These are phyloP conservation scores for Xylariales sp. DNA, from an alignment of 2,329 filamentous ascomycete genomes.

Conservation along the genomic window DNA sequence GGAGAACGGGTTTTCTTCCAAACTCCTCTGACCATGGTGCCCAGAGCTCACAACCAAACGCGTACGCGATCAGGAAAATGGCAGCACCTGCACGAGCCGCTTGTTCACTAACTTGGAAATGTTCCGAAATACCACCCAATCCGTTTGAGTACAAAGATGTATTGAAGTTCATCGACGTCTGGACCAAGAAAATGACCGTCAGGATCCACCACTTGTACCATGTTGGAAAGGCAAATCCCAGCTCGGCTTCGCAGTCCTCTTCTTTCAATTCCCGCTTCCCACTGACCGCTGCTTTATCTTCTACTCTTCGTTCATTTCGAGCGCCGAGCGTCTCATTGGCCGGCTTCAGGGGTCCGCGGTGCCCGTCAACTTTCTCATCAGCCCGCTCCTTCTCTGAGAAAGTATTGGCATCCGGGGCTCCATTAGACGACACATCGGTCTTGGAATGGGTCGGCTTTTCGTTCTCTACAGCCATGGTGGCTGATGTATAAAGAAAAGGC, in stretches of 20 bases:
- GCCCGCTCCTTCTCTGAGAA: too few relatives aligned
- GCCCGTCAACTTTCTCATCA: too few relatives aligned
- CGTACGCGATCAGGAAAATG: slow-evolving; percentile 75
- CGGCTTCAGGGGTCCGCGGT: too few relatives aligned
- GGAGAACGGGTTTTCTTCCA: slow-evolving; percentile 70
- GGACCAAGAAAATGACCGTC: slow-evolving; percentile 67
- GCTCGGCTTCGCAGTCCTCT: slow-evolving; percentile 58
- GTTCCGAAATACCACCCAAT: slow-evolving; percentile 56
- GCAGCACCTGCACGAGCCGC: slow-evolving; percentile 69
- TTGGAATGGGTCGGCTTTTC: too few relatives aligned
- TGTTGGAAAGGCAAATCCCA: slow-evolving; percentile 56
- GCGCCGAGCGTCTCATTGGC: slow-evolving; percentile 7
- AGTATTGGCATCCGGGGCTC: too few relatives aligned
- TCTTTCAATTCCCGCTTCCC: slow-evolving; percentile 25
- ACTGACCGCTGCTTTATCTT: slow-evolving; percentile 1
- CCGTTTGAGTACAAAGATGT: slow-evolving; percentile 70
- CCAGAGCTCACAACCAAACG: slow-evolving; percentile 85
- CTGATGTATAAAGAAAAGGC: too few relatives aligned
- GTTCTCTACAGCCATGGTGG: too few relatives aligned
- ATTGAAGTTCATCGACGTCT: slow-evolving; percentile 77
- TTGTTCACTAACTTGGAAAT: slow-evolving; percentile 65
- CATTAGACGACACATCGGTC: too few relatives aligned
- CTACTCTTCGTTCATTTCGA: slow-evolving; percentile 4
- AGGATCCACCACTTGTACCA: slow-evolving; percentile 71
- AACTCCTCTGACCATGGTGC: slow-evolving; percentile 84